Conservation (phyloP, 1,139 yeast genomes). For the Blastobotrys proliferans region DNA sequence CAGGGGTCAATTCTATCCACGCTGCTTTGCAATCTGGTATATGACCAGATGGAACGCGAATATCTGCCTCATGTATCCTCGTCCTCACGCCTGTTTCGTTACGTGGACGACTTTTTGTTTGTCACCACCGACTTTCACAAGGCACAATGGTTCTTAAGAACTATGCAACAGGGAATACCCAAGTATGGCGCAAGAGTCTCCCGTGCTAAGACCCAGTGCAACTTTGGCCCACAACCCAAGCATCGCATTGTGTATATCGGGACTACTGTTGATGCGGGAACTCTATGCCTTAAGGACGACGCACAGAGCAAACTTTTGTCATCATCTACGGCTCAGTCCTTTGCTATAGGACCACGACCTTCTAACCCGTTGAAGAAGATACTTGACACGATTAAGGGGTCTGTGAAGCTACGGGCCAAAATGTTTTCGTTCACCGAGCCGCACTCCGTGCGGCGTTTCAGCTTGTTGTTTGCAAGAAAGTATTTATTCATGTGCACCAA, state of each 20-base stretch:
- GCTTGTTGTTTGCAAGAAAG: too few species aligned
- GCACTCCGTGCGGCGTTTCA: too few species aligned
- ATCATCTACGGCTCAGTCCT: too few species aligned
- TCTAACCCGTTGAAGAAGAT: too few species aligned
- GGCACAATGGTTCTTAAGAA: conserved; percentile 3
- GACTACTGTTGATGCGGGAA: not conserved
- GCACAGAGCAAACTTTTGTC: too few species aligned
- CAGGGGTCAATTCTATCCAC: conserved; percentile 86
- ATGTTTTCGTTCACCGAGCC: too few species aligned
- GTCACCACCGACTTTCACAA: conserved; percentile 43
- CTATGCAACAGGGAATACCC: conserved; percentile 37
- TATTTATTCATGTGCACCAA: too few species aligned
- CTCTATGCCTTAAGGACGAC: not conserved
- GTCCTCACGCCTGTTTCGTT: conserved; percentile 48
- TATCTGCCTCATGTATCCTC: conserved; percentile 31
- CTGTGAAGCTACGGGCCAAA: too few species aligned
- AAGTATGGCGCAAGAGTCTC: conserved; percentile 62
- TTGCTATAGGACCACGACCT: too few species aligned
- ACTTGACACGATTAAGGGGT: too few species aligned
- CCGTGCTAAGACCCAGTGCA: conserved; percentile 47
- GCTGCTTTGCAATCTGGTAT: conserved; percentile 68
- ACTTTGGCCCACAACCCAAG: conserved; percentile 21
- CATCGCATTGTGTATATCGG: conserved; percentile 3
- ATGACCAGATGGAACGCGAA: conserved; percentile 56
- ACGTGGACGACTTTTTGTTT: conserved; percentile 84